Evolutionary conservation across 1,139 yeast genomes (phyloP).

Genomic region (Nakaseomyces glabratus): DNA sequence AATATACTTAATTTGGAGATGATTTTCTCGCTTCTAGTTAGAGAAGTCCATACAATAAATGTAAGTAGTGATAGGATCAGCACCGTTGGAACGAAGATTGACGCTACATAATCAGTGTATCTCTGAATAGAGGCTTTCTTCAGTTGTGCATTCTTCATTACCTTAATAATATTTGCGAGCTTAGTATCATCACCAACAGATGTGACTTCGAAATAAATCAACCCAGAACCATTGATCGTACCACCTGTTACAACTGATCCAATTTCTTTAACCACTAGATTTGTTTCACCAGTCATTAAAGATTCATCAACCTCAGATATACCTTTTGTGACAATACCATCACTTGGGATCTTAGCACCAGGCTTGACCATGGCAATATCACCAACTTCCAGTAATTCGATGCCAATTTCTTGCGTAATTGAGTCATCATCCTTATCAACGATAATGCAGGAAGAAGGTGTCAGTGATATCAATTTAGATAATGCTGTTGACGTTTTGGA

Average conservation of each 20-base stretch:
- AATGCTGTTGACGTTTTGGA: slow-evolving; percentile 89
- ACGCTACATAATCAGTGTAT: slow-evolving; percentile 76
- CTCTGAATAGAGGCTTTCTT: slow-evolving; percentile 86
- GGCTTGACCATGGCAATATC: slow-evolving; percentile 76
- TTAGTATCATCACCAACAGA: slow-evolving; percentile 77
- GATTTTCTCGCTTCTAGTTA: slow-evolving; percentile 31
- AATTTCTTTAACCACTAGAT: slow-evolving; percentile 52
- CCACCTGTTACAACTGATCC: slow-evolving; percentile 80
- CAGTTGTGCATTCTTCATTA: slow-evolving; percentile 85
- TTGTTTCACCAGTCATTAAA: slow-evolving; percentile 80
- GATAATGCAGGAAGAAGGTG: slow-evolving; percentile 71
- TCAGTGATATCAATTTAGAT: slow-evolving; percentile 65
- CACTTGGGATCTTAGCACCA: slow-evolving; percentile 86
- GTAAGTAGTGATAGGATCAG: slow-evolving; percentile 54
- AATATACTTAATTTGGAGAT: slow-evolving; percentile 46
- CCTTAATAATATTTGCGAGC: slow-evolving; percentile 72
- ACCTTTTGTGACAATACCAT: slow-evolving; percentile 73
- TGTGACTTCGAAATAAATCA: slow-evolving; percentile 58
- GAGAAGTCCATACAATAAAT: slow-evolving; percentile 55
- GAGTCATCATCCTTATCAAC: slow-evolving; percentile 32
- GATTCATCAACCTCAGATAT: slow-evolving; percentile 82
- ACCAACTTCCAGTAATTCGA: slow-evolving; percentile 66
- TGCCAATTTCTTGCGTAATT: slow-evolving; percentile 37
- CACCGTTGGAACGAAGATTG: slow-evolving; percentile 76
- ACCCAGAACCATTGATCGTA: slow-evolving; percentile 73